A percentile compares a stretch with the other conserved stretches of the same genome.
These are phyloP conservation scores for Fusarium setosum DNA, from an alignment of 2,329 filamentous ascomycete genomes.

Conservation along the genomic window DNA sequence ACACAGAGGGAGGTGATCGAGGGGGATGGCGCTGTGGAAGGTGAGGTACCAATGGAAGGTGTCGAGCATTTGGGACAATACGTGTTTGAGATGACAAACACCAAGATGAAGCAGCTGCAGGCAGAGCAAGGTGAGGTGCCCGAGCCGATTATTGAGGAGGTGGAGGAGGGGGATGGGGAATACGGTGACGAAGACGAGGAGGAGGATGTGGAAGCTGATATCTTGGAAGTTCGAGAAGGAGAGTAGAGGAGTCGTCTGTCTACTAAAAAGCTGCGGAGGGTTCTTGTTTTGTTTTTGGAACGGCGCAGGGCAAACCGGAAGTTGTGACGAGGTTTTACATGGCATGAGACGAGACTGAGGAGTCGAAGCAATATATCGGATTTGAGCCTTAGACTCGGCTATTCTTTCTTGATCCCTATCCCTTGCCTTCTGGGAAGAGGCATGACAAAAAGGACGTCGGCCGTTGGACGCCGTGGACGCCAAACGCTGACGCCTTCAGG, in stretches of 20 bases:
- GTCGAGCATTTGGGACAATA: conserved; percentile 97
- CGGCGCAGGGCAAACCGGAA: conserved; percentile 13
- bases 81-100: conserved; percentile 93
- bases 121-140: conserved; percentile 47
- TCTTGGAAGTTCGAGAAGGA: conserved; percentile 50
- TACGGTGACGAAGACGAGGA: conserved; percentile 47
- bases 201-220: conserved; percentile 47
- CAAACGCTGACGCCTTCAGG: conserved; percentile 10
- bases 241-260: conserved; percentile 31
- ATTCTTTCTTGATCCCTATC: not conserved
- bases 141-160: conserved; percentile 40
- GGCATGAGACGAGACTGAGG: conserved; percentile 4
- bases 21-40: conserved; percentile 57
- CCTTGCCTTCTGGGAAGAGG: not conserved
- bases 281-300: conserved; percentile 2
- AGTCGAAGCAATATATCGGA: not conserved
- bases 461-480: conserved; percentile 8
- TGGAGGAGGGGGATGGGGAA: conserved; percentile 45
- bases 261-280: conserved; percentile 9
- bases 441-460: not conserved
- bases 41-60: conserved; percentile 81
- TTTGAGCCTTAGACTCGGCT: not conserved
- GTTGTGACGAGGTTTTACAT: not conserved
- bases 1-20: conserved; percentile 64
- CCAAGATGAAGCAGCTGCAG: conserved; percentile 62